These are phyloP conservation scores for Fremontodendron californicum DNA, from an alignment of 345 rosid species.

Conservation along the genomic window DNA sequence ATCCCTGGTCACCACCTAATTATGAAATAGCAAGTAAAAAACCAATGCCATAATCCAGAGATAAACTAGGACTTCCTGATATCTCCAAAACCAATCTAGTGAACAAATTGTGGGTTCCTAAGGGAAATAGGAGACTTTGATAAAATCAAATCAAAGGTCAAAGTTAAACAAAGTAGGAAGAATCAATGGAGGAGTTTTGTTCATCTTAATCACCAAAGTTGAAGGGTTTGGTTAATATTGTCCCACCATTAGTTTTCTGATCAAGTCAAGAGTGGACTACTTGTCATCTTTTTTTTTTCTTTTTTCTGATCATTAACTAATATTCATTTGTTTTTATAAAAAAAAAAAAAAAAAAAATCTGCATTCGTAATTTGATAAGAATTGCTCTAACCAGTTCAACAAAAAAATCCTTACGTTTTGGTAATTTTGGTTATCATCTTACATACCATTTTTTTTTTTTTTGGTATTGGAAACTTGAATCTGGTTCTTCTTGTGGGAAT, in stretches of 20 bases:
- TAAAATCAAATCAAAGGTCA: slow-evolving; percentile 3
- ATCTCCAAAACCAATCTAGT: too few species aligned
- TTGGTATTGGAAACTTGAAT: too few species aligned
- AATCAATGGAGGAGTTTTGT: not conserved
- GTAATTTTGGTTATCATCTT: not conserved
- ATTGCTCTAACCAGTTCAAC: not conserved
- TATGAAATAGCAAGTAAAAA: too few species aligned
- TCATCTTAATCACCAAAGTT: not conserved
- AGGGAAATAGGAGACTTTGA: not conserved
- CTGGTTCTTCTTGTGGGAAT: too few species aligned
- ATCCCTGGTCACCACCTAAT: too few species aligned
- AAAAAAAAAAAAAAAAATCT: not conserved
- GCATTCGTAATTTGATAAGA: not conserved
- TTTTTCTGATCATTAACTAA: too few species aligned
- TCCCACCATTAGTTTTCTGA: not conserved
- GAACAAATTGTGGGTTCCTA: slow-evolving; percentile 14
- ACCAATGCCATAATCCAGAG: too few species aligned
- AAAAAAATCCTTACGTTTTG: not conserved
- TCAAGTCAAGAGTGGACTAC: not conserved
- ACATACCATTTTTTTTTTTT: not conserved
- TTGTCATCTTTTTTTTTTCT: too few species aligned
- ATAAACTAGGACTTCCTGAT: too few species aligned
- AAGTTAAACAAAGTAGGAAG: not conserved
- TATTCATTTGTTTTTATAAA: not conserved
- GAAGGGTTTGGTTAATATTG: not conserved